Evolutionary conservation across 176 grass and related monocot species (phyloP), one percentile per base, ranked within the genome.

Genomic region (Avena sativa): DNA sequence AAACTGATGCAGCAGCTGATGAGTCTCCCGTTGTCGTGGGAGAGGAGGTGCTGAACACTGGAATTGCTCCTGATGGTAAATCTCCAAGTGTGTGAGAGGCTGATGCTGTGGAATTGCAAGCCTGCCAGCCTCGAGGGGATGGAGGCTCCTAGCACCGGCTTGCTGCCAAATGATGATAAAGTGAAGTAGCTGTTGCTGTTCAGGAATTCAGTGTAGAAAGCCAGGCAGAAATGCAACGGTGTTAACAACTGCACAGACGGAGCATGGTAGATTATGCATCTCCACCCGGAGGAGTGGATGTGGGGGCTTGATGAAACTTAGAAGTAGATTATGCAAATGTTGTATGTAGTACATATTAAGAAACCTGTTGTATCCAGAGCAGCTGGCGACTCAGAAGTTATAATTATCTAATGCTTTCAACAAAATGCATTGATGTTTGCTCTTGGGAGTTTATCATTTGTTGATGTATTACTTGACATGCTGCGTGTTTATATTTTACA

Each of bases 341-440:
- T 78, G 71, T 90, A 83, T 60, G 43, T 79, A 43, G 43, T 53
- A 76, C 73, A 79, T 21, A 66, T 70, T 78, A 78, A 76, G 74
- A 52, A 50, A 62, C 19, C 34, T 52, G 61, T 44, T 90, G 79
- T 77, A 68, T 64, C 9, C 44, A 55, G 51, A 84, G 60, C 26
- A 12, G 20, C 11, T 56, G 11, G 26, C 48, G 38, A 14, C 67
- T 21, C 82, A 47, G 55, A 56, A 80, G 57, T 81, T 89, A 52
- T 64, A 30, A 67, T 30, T 65, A 46, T n/a, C 48, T 32, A 19
- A 74, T 53, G 10, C 15, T 55, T 47, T 13, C 23, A 17, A 12
- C 48, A 28, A 63, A 8, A 61, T 71, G 20, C 50, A 20, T 52
- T 4, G 14, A 2, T 57, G 23, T 17, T 71, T 16, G 6, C 6